These are phyloP conservation scores for Panicum miliaceum DNA, from an alignment of 176 grass and related monocot genomes.

Conservation along the genomic window DNA sequence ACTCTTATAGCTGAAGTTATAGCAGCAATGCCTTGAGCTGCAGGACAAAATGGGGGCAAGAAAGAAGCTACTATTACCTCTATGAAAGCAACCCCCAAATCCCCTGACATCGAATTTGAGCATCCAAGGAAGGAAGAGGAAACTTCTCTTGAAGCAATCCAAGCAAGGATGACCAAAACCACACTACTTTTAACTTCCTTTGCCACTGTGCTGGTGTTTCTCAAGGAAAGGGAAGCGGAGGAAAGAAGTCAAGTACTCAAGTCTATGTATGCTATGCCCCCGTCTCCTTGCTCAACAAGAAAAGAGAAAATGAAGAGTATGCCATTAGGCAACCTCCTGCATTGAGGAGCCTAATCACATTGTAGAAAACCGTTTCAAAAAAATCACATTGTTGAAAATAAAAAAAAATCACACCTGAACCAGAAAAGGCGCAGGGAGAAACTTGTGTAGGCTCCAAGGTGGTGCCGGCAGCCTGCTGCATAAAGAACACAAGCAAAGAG, in stretches of 20 bases:
- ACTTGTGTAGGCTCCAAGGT: neutral
- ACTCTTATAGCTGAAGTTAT: neutral
- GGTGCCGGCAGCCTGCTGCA: neutral
- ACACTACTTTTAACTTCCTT: neutral
- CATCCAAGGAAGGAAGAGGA: conserved; percentile 7
- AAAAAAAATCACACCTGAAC: neutral
- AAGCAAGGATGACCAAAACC: conserved; percentile 22
- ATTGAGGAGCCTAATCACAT: neutral
- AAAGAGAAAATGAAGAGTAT: neutral
- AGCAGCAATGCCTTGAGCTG: conserved; percentile 6
- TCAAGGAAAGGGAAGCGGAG: neutral
- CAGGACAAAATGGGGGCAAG: neutral
- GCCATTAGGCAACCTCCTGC: neutral
- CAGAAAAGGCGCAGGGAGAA: neutral
- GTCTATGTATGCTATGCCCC: neutral
- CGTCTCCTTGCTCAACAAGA: conserved; percentile 43
- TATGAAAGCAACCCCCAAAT: neutral
- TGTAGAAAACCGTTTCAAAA: neutral
- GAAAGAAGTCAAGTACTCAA: neutral
- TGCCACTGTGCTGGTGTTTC: neutral
- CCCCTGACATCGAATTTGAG: neutral
- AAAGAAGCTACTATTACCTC: conserved; percentile 31
- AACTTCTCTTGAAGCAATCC: conserved; percentile 28
- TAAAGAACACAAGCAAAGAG: conserved; percentile 9
- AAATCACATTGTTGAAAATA: neutral